Evolutionary conservation across 1,284 basidiomycete genomes (phyloP).

Genomic region (Cryptococcus deneoformans): DNA sequence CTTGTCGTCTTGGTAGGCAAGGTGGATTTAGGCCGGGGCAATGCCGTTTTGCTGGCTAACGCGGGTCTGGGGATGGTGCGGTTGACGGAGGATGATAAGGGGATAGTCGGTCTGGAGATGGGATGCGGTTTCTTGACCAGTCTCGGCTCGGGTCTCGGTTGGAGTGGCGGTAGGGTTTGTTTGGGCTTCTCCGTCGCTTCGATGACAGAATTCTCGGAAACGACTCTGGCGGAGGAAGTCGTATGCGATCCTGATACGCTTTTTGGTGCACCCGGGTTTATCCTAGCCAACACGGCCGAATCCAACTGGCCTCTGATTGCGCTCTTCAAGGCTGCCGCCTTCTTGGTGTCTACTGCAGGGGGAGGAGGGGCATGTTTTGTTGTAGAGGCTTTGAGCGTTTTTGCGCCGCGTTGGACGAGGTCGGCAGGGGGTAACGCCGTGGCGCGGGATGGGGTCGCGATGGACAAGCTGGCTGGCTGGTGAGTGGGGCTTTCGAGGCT

Average conservation of each 20-base stretch:
- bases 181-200: too few relatives aligned
- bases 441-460: slow-evolving; percentile 6
- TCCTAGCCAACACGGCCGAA: slow-evolving; percentile 14
- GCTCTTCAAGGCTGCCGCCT: slow-evolving; percentile 10
- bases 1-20: not conserved
- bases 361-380: not conserved
- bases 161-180: not conserved
- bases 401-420: slow-evolving; percentile 10
- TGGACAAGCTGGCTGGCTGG: not conserved
- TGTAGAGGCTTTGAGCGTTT: slow-evolving; percentile 1
- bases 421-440: slow-evolving; percentile 8
- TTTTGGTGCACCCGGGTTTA: slow-evolving; percentile 13
- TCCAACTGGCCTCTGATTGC: slow-evolving; percentile 29
- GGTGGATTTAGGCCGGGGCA: not conserved
- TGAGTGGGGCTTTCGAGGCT: not conserved
- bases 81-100: too few relatives aligned
- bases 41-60: slow-evolving; percentile 1
- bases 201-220: too few relatives aligned
- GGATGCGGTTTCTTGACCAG: not conserved
- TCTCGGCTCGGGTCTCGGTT: not conserved
- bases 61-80: slow-evolving; percentile 5
- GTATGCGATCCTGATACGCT: too few relatives aligned
- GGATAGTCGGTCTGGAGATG: not conserved
- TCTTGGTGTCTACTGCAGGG: not conserved
- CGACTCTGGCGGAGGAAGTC: too few relatives aligned